A percentile compares a stretch with the other conserved stretches of the same genome.
phyloP scores from a whole-genome alignment of 2,329 filamentous ascomycete genomes.

The Trichophyton schoenleinii region DNA sequence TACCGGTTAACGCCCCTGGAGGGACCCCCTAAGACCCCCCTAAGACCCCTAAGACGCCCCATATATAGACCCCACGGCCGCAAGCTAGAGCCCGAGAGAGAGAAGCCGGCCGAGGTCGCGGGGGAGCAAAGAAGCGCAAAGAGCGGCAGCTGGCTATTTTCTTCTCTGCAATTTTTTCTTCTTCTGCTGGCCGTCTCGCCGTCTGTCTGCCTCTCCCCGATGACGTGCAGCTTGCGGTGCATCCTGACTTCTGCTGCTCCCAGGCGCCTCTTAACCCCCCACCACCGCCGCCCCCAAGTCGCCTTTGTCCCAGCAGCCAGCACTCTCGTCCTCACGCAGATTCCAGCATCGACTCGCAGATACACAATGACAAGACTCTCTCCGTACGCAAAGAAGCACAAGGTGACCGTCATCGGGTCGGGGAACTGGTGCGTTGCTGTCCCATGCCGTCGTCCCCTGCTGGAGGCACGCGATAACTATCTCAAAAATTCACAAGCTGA shows the following conservation, averaged over 20 bases:
- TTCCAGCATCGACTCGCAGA: constrained; percentile 3
- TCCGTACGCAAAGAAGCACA: constrained; percentile 60
- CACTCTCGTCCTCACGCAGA: background rate
- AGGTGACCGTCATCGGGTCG: constrained; percentile 85
- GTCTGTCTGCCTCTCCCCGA: background rate
- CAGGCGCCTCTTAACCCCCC: background rate
- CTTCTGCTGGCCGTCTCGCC: background rate
- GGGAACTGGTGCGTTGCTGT: constrained; percentile 69
- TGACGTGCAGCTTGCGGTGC: background rate
- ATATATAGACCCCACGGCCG: background rate
- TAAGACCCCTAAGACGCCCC: background rate
- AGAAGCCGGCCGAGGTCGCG: background rate
- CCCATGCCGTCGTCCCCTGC: too few species aligned
- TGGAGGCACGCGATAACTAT: background rate
- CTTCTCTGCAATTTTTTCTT: background rate
- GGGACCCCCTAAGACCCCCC: too few species aligned
- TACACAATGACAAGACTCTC: constrained; percentile 37
- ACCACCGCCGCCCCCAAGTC: background rate
- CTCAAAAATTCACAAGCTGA: background rate
- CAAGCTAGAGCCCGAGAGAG: background rate
- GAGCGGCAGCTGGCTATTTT: background rate
- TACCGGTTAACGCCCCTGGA: background rate
- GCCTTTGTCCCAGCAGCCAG: background rate
- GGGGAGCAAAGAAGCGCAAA: background rate
- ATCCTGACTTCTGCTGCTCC: background rate